Evolutionary conservation across 1,139 yeast genomes (phyloP), one percentile per base, ranked within the genome.

Genomic region (Kluyveromyces sp.): DNA sequence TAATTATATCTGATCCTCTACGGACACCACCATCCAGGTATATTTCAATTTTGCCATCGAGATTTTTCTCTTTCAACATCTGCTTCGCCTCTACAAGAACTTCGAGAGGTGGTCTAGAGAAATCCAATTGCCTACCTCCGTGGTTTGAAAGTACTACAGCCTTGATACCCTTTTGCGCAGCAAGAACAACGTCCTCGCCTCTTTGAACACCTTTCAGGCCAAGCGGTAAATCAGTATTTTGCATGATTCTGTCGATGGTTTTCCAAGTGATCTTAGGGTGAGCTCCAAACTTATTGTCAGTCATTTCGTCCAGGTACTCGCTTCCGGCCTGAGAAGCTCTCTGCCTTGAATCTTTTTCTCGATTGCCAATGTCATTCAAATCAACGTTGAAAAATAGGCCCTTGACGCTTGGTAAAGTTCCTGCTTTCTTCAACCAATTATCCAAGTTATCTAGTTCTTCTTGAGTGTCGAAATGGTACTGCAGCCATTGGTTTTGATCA

Each of bases 281-380:
- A 94, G 77, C 81, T 28, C 42, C 42, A 16, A 33, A 33, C 28
- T 40, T 15, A 25, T 40, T 40, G 13, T 25, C 72, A 67, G 4
- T 62, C 49, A 13, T 61, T 61, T 16, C 87, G 11, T 84, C 82
- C 51, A 86, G 69, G 12, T 84, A 94, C 33, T 95, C 95, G 82
- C 85, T 19, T 76, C 63, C 29, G 39, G 84, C 70, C 36, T 63
- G 70, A 86, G 8, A 94, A 85, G 56, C 73, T 65, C 67, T 49
- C 75, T 8, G 92, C 95, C 40, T 87, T 78, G 70, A 71, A 50
- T 49, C 53, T 25, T 49, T 76, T 78, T 87, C 95, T 52, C 96
- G 75, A 52, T 94, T 77, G 13, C 96, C 96, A 48, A 86, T 71
- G 51, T 85, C 87, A 2, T 95, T 95, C 1, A 95, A 94, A 65